Percentiles rank a stretch among this genome's conserved stretches.
These are phyloP conservation scores for Claviceps sp. DNA, from an alignment of 2,329 filamentous ascomycete genomes.

Conservation along the genomic window DNA sequence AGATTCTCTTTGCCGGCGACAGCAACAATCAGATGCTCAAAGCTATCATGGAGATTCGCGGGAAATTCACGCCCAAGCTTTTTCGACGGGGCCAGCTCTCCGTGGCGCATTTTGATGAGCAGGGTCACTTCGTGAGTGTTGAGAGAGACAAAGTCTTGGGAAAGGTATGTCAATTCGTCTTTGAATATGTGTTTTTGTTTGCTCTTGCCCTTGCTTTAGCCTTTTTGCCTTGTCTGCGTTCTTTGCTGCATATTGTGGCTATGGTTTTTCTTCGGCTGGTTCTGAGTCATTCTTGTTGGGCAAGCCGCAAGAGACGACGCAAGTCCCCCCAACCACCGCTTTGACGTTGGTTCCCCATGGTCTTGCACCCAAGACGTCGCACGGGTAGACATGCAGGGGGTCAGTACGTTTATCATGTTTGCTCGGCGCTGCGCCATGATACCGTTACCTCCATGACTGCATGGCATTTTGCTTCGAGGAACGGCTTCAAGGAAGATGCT, in stretches of 20 bases:
- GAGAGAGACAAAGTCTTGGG: slow-evolving; percentile 81
- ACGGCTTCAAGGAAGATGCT: too few relatives aligned
- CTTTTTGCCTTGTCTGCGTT: not conserved
- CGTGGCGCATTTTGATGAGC: slow-evolving; percentile 69
- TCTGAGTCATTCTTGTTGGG: not conserved
- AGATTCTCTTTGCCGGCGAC: slow-evolving; percentile 87
- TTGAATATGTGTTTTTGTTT: slow-evolving; percentile 2
- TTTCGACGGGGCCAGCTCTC: slow-evolving; percentile 71
- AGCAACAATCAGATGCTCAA: slow-evolving; percentile 99
- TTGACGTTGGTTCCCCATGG: not conserved
- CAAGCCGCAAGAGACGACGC: too few relatives aligned
- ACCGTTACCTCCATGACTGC: too few relatives aligned
- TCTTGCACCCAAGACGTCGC: not conserved
- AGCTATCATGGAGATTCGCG: slow-evolving; percentile 89
- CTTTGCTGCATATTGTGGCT: too few relatives aligned
- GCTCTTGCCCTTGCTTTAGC: slow-evolving; percentile 9
- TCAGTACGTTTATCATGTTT: not conserved
- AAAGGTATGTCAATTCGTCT: slow-evolving; percentile 42
- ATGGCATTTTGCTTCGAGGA: too few relatives aligned
- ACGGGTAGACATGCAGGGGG: not conserved
- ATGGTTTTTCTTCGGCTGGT: not conserved
- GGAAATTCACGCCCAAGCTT: slow-evolving; percentile 80
- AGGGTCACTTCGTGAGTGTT: slow-evolving; percentile 70
- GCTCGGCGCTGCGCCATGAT: not conserved
- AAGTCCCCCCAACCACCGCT: not conserved